A percentile compares a stretch with the other conserved stretches of the same genome.
Evolutionary conservation across 495 filamentous ascomycete genomes (phyloP).

Genomic region (Paragyromitra xinjiangensis): DNA sequence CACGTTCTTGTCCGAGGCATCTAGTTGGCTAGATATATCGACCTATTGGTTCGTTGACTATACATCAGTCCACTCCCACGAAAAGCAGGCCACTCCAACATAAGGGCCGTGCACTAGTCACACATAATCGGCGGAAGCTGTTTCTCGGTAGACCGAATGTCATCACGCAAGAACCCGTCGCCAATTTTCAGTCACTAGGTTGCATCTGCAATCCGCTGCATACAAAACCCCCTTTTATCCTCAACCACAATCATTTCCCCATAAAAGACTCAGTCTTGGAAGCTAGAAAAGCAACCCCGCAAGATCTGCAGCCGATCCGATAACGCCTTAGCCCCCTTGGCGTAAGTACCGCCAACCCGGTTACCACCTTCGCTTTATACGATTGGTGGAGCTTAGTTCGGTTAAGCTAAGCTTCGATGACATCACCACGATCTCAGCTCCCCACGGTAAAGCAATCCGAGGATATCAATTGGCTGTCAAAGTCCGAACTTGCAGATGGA

Average conservation of each 20-base stretch:
- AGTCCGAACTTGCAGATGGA: background rate
- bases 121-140: background rate
- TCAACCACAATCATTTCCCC: slow-evolving; percentile 2
- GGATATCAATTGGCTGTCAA: background rate
- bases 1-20: background rate
- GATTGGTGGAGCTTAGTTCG: background rate
- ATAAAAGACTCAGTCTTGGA: background rate
- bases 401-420: slow-evolving; percentile 6
- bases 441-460: slow-evolving; percentile 17
- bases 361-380: background rate
- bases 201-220: too few species aligned
- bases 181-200: background rate
- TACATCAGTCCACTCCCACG: background rate
- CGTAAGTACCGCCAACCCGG: background rate
- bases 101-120: background rate
- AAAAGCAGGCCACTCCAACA: background rate
- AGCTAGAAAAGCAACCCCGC: slow-evolving; percentile 1
- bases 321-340: background rate
- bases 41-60: background rate
- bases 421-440: background rate
- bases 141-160: background rate
- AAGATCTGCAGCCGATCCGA: slow-evolving; percentile 10
- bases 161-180: background rate
- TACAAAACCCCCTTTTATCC: too few species aligned
- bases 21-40: background rate